A percentile compares a stretch with the other conserved stretches of the same genome.
Evolutionary conservation across 805 yeast species (phyloP).

Genomic region (Kluyveromyces nonfermentans): DNA sequence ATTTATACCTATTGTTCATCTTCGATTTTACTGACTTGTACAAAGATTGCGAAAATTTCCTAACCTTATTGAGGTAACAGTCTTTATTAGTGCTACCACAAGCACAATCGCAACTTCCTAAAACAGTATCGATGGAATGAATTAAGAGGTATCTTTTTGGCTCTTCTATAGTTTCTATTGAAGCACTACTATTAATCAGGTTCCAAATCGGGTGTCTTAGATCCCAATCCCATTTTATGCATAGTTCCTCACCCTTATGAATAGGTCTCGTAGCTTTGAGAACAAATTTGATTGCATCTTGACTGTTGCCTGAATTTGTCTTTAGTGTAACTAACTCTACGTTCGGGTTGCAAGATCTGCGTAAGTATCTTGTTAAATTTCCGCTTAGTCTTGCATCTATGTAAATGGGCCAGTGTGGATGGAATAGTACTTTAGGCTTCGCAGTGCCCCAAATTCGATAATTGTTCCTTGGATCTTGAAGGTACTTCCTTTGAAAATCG

Average conservation of each 20-base stretch:
- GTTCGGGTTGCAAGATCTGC: conserved; percentile 73
- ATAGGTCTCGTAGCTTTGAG: conserved; percentile 50
- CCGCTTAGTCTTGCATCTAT: conserved; percentile 79
- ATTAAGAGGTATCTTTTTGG: conserved; percentile 47
- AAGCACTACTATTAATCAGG: conserved; percentile 32
- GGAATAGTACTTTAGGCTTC: conserved; percentile 47
- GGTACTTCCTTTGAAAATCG: conserved; percentile 54
- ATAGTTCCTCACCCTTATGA: conserved; percentile 57
- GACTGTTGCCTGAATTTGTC: conserved; percentile 19
- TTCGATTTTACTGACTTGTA: conserved; percentile 45
- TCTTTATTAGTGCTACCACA: conserved; percentile 37
- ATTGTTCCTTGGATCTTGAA: conserved; percentile 60
- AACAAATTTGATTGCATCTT: conserved; percentile 38
- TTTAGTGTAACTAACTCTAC: conserved; percentile 48
- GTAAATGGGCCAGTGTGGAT: conserved; percentile 51
- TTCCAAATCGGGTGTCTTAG: conserved; percentile 59
- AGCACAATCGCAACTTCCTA: conserved; percentile 54
- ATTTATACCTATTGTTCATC: conserved; percentile 28
- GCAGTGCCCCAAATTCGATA: conserved; percentile 67
- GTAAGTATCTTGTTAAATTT: conserved; percentile 59
- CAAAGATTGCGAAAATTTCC: conserved; percentile 50
- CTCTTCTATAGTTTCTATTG: conserved; percentile 46
- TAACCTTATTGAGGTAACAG: conserved; percentile 51
- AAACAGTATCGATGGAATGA: conserved; percentile 51
- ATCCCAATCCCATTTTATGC: conserved; percentile 89